phyloP scores from a whole-genome alignment of 768 basidiomycete genomes.

The Suillus variegatus region DNA sequence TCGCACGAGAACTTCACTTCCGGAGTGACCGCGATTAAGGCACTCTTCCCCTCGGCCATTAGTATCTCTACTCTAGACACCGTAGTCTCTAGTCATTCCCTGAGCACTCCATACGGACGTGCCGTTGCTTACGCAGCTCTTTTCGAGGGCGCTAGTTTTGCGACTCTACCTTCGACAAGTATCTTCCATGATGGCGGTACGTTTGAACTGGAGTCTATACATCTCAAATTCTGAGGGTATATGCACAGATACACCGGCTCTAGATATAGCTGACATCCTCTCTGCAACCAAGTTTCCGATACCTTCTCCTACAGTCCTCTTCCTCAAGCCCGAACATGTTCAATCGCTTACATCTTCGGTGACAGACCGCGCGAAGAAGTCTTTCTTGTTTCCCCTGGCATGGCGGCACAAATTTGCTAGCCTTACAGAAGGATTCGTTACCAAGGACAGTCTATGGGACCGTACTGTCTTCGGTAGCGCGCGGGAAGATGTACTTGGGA shows the following conservation, averaged over 20 bases:
- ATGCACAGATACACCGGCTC: conserved; percentile 9
- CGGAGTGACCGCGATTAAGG: conserved; percentile 79
- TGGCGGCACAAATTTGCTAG: conserved; percentile 77
- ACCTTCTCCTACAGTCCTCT: conserved; percentile 79
- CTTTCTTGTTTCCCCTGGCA: conserved; percentile 59
- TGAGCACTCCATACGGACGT: conserved; percentile 79
- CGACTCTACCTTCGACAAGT: conserved; percentile 59
- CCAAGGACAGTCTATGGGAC: conserved; percentile 85
- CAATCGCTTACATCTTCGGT: conserved; percentile 54
- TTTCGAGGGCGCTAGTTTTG: conserved; percentile 73
- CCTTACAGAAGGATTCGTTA: conserved; percentile 71
- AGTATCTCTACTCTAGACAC: conserved; percentile 73
- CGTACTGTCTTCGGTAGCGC: conserved; percentile 72
- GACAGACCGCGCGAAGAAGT: conserved; percentile 52
- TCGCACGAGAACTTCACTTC: conserved; percentile 88
- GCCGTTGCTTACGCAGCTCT: conserved; percentile 79
- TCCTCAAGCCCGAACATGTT: conserved; percentile 67
- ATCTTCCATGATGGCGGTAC: conserved; percentile 45
- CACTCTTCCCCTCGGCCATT: conserved; percentile 73
- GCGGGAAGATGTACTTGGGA: conserved; percentile 59
- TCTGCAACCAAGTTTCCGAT: conserved; percentile 53
- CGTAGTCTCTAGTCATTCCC: conserved; percentile 69
- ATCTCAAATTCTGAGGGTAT: not conserved
- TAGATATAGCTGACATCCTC: conserved; percentile 49
- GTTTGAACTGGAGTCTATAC: conserved; percentile 10